These are phyloP conservation scores for Penicillium nucicola DNA, from an alignment of 495 filamentous ascomycete genomes.

Conservation along the genomic window DNA sequence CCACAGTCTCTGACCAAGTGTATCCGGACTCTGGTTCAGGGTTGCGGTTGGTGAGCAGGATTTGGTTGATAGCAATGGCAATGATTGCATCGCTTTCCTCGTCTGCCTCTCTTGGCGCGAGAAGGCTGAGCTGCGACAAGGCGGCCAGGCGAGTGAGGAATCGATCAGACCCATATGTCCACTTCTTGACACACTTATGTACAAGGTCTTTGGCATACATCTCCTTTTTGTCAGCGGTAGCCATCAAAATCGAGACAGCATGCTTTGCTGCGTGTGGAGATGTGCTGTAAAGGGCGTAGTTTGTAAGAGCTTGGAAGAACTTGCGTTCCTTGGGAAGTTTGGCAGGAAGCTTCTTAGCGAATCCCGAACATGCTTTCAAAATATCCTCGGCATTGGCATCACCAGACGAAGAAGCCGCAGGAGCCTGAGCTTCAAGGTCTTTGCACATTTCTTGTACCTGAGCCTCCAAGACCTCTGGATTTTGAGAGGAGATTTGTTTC, in stretches of 20 bases:
- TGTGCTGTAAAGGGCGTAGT: constrained; percentile 75
- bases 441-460: constrained; percentile 92
- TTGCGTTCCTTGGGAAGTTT: constrained; percentile 85
- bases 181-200: constrained; percentile 68
- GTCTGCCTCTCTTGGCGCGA: constrained; percentile 69
- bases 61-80: constrained; percentile 70
- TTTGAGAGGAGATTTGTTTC: constrained; percentile 85
- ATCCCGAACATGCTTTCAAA: constrained; percentile 87
- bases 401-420: constrained; percentile 60
- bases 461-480: constrained; percentile 84
- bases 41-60: constrained; percentile 67
- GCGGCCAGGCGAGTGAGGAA: constrained; percentile 85
- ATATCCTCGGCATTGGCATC: constrained; percentile 74
- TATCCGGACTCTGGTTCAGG: constrained; percentile 42
- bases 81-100: constrained; percentile 73
- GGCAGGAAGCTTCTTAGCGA: constrained; percentile 77
- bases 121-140: constrained; percentile 76
- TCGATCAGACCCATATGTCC: constrained; percentile 68
- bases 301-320: constrained; percentile 74
- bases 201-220: constrained; percentile 84
- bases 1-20: constrained; percentile 69
- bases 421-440: constrained; percentile 74
- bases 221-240: constrained; percentile 75
- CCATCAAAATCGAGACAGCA: constrained; percentile 85
- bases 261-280: constrained; percentile 87